These are phyloP conservation scores for Fraxinus ornus DNA, from an alignment of 305 asterid genomes.

Conservation along the genomic window DNA sequence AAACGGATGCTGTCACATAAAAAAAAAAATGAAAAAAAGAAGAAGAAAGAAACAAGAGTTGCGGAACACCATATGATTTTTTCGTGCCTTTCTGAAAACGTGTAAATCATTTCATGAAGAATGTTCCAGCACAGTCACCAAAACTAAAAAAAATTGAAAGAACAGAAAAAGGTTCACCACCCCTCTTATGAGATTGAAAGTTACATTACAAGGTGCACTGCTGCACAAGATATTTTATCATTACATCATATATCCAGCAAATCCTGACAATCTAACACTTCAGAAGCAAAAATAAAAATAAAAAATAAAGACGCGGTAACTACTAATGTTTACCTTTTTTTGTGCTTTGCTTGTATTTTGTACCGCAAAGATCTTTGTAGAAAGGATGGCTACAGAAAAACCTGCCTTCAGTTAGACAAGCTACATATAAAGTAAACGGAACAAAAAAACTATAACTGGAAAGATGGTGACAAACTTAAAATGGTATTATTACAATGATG, in stretches of 20 bases:
- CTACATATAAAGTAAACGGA: constrained; percentile 13
- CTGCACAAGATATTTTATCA: neutral
- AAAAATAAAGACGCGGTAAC: neutral
- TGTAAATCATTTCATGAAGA: neutral
- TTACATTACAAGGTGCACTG: neutral
- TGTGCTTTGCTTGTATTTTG: constrained; percentile 84
- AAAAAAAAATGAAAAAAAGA: neutral
- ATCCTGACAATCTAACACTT: constrained; percentile 14
- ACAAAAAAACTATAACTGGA: neutral
- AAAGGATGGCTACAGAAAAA: constrained; percentile 75
- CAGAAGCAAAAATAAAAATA: neutral
- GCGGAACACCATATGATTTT: neutral
- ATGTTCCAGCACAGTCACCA: neutral
- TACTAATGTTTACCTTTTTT: constrained; percentile 53
- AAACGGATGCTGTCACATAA: neutral
- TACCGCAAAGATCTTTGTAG: constrained; percentile 81
- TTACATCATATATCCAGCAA: neutral
- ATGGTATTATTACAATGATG: neutral
- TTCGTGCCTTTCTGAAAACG: neutral
- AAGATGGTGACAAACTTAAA: neutral
- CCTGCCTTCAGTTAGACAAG: constrained; percentile 36
- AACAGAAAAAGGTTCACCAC: neutral
- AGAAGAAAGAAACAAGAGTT: neutral
- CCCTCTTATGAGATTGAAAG: neutral
- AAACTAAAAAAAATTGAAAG: neutral